phyloP scores from a whole-genome alignment of 2,329 filamentous ascomycete genomes.

The Pleomassaria siparia region DNA sequence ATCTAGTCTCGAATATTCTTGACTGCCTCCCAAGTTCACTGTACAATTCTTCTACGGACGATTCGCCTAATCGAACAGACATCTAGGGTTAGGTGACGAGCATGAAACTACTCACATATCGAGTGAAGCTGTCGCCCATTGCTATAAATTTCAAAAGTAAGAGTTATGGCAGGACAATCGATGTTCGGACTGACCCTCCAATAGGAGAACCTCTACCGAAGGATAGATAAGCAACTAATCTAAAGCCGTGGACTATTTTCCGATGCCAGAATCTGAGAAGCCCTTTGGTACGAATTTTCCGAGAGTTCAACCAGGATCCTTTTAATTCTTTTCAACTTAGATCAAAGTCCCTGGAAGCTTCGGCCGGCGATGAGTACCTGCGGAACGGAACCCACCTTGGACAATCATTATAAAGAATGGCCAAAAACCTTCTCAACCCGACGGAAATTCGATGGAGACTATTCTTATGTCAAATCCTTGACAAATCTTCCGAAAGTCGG shows the following conservation, averaged over 20 bases:
- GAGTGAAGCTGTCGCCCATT: not conserved
- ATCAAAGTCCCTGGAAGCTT: not conserved
- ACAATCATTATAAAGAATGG: not conserved
- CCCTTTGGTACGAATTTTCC: not conserved
- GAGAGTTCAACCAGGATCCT: not conserved
- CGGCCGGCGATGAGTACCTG: not conserved
- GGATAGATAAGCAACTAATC: not conserved
- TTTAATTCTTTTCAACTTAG: not conserved
- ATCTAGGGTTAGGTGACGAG: not conserved
- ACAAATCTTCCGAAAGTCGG: not conserved
- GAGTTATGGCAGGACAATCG: not conserved
- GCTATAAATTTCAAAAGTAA: not conserved
- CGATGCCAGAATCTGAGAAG: not conserved
- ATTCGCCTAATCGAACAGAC: not conserved
- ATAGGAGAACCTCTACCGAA: not conserved
- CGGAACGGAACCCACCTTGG: not conserved
- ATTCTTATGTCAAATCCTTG: not conserved
- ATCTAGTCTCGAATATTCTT: too few species aligned
- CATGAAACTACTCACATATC: not conserved
- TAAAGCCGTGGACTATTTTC: not conserved
- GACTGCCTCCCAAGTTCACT: too few species aligned
- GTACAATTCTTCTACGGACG: not conserved
- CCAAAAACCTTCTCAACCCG: not conserved
- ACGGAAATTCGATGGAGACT: constrained; percentile 1
- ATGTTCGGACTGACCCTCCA: not conserved